Conservation (phyloP, 129 eudicot genomes). For the Pseudognaphalium luteoalbum region DNA sequence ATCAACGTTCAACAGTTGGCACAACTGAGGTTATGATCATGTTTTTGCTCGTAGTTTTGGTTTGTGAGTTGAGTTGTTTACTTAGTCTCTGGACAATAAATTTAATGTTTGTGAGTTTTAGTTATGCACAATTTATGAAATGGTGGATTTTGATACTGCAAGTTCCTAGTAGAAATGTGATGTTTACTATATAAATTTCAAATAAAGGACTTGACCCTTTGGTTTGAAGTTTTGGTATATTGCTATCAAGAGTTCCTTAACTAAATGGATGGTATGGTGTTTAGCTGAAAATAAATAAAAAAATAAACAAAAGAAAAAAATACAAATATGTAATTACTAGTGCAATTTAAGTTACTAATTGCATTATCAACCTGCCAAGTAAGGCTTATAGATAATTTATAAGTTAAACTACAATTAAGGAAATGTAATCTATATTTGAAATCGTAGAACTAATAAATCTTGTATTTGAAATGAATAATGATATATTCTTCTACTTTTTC, state of each 20-base stretch:
- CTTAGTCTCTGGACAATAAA: background rate
- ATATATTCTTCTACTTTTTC: too few species aligned
- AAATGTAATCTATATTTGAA: too few species aligned
- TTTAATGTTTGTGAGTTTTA: background rate
- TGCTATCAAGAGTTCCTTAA: background rate
- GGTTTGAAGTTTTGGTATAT: background rate
- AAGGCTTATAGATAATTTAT: too few species aligned
- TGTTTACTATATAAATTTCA: conserved; percentile 4
- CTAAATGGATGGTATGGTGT: too few species aligned
- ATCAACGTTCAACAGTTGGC: conserved; percentile 78
- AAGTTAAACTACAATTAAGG: too few species aligned
- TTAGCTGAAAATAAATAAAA: too few species aligned
- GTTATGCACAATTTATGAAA: background rate
- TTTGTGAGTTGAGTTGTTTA: conserved; percentile 1
- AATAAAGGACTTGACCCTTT: background rate
- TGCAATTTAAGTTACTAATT: too few species aligned
- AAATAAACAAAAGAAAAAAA: too few species aligned
- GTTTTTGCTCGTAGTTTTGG: background rate
- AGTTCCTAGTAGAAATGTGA: conserved; percentile 1
- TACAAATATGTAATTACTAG: too few species aligned
- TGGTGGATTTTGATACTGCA: conserved; percentile 3
- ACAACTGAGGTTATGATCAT: conserved; percentile 39
- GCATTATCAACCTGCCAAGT: too few species aligned
- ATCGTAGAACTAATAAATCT: too few species aligned
- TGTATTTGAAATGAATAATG: too few species aligned